Evolutionary conservation across 2,329 filamentous ascomycete genomes (phyloP).

Genomic region (Colletotrichum cereale): DNA sequence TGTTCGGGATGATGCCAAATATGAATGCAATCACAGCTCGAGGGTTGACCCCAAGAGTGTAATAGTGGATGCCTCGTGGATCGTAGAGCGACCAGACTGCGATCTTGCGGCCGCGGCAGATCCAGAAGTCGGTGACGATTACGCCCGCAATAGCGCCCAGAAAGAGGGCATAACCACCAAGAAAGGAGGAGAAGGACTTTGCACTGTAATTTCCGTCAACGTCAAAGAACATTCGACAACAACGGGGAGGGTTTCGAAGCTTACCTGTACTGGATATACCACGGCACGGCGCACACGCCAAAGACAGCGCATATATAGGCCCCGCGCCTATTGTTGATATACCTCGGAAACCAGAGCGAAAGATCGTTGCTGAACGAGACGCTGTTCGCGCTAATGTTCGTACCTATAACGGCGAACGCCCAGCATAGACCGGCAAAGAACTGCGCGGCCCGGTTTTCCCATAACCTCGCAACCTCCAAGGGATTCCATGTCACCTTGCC

Average conservation of each 20-base stretch:
- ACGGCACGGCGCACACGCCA: constrained; percentile 39
- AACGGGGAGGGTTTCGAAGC: background rate
- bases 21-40: constrained; percentile 49
- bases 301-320: constrained; percentile 52
- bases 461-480: constrained; percentile 45
- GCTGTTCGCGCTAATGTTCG: constrained; percentile 65
- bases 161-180: constrained; percentile 52
- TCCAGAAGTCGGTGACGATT: constrained; percentile 54
- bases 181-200: constrained; percentile 45
- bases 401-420: constrained; percentile 61
- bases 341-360: constrained; percentile 63
- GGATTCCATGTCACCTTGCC: constrained; percentile 47
- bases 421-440: constrained; percentile 48
- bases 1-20: constrained; percentile 46
- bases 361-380: constrained; percentile 67
- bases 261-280: constrained; percentile 41
- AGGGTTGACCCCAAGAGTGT: constrained; percentile 48
- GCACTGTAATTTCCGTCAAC: background rate
- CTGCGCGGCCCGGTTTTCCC: constrained; percentile 47
- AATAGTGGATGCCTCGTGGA: constrained; percentile 58
- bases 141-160: constrained; percentile 53
- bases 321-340: constrained; percentile 64
- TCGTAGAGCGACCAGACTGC: constrained; percentile 53
- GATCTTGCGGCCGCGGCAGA: constrained; percentile 51
- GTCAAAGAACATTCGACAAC: constrained; percentile 47